phyloP scores from a whole-genome alignment of 2,329 filamentous ascomycete genomes.

The Fusarium nisikadoi region DNA sequence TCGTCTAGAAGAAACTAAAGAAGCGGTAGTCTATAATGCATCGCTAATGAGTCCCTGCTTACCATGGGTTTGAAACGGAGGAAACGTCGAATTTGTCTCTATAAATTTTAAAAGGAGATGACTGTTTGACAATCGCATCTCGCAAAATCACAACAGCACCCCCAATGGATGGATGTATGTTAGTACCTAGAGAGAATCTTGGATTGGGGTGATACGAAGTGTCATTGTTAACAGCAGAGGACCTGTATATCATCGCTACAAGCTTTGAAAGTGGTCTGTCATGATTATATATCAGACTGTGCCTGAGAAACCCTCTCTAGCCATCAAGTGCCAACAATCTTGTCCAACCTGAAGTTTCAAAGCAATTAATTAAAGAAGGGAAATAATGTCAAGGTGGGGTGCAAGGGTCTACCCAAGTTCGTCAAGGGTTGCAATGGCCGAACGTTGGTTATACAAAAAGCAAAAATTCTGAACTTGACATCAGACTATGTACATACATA shows the following conservation, averaged over 20 bases:
- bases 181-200: background rate
- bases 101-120: conserved; percentile 2
- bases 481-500: background rate
- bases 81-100: conserved; percentile 3
- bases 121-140: background rate
- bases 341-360: conserved; percentile 1
- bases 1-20: conserved; percentile 4
- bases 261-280: background rate
- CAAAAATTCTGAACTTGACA: conserved; percentile 1
- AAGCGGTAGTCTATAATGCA: background rate
- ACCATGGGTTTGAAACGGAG: conserved; percentile 11
- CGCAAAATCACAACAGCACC: background rate
- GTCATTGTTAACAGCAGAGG: background rate
- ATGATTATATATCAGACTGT: conserved; percentile 5
- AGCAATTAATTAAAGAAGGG: background rate
- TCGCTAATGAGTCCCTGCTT: background rate
- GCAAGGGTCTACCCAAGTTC: conserved; percentile 2
- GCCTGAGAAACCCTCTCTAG: conserved; percentile 3
- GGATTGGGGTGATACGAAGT: background rate
- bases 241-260: background rate
- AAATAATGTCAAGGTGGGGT: conserved; percentile 16
- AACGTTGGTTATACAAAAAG: conserved; percentile 5
- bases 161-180: background rate
- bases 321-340: conserved; percentile 12
- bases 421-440: conserved; percentile 17